Evolutionary conservation across 2,329 filamentous ascomycete species (phyloP).

Genomic region (Cladosporium austrohemisphaericum): DNA sequence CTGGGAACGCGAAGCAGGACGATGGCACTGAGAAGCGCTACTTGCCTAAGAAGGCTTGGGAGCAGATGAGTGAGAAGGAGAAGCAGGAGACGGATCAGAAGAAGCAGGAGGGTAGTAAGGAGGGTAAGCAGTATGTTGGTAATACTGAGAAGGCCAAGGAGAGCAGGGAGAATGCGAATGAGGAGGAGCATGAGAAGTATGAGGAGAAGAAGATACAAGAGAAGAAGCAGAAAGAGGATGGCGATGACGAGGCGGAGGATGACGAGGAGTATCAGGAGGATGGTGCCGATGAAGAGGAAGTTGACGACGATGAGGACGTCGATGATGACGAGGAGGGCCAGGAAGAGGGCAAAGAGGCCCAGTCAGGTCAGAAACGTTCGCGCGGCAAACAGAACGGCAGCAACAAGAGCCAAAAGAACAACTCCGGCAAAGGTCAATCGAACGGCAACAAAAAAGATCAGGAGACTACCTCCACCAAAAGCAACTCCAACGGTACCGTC

Average conservation of each 20-base stretch:
- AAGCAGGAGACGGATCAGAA: slow-evolving; percentile 42
- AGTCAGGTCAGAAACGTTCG: slow-evolving; percentile 28
- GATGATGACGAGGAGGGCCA: slow-evolving; percentile 31
- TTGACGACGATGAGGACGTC: slow-evolving; percentile 16
- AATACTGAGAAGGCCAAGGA: slow-evolving; percentile 44
- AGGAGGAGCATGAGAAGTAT: slow-evolving; percentile 25
- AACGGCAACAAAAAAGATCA: slow-evolving; percentile 8
- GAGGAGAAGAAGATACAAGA: slow-evolving; percentile 23
- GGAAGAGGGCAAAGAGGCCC: slow-evolving; percentile 20
- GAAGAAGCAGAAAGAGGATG: slow-evolving; percentile 13
- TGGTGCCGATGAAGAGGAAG: slow-evolving; percentile 15
- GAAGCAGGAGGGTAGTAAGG: slow-evolving; percentile 36
- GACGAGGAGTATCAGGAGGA: slow-evolving; percentile 26
- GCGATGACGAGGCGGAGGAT: slow-evolving; percentile 27
- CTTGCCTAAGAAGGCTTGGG: slow-evolving; percentile 48
- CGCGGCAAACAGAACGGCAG: slow-evolving; percentile 24
- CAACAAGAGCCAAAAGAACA: slow-evolving; percentile 37
- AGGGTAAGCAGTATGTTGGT: slow-evolving; percentile 43
- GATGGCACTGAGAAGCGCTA: slow-evolving; percentile 45
- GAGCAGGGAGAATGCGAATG: slow-evolving; percentile 37
- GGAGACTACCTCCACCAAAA: slow-evolving; percentile 22
- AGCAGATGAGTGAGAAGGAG: slow-evolving; percentile 45
- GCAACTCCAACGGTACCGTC: slow-evolving; percentile 17
- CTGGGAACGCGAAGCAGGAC: slow-evolving; percentile 41
- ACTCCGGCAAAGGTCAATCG: slow-evolving; percentile 23